These are phyloP conservation scores for Sporodiniella umbellata DNA, from an alignment of 371 early-diverging fungal genomes.

Conservation along the genomic window DNA sequence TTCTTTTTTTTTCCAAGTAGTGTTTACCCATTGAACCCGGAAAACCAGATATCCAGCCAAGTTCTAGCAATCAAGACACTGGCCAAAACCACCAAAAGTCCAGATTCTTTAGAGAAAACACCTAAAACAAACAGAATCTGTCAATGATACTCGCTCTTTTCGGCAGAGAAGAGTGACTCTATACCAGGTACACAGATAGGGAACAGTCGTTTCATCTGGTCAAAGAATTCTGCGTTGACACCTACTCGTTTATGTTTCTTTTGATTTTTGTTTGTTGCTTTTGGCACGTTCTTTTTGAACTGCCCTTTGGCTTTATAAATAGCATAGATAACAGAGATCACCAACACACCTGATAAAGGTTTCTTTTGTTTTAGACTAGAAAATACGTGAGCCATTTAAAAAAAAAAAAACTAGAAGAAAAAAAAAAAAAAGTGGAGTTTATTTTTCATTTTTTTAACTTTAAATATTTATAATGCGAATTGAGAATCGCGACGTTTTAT, in stretches of 20 bases:
- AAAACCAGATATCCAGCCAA: slow-evolving; percentile 76
- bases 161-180: not conserved
- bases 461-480: slow-evolving; percentile 3
- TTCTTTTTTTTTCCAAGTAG: not conserved
- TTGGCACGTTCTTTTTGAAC: slow-evolving; percentile 16
- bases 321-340: slow-evolving; percentile 37
- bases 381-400: slow-evolving; percentile 31
- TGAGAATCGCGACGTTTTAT: not conserved
- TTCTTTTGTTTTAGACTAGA: slow-evolving; percentile 32
- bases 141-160: not conserved
- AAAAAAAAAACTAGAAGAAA: slow-evolving; percentile 2
- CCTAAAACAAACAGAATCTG: slow-evolving; percentile 28
- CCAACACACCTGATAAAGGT: slow-evolving; percentile 25
- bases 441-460: not conserved
- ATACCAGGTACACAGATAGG: slow-evolving; percentile 69
- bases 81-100: slow-evolving; percentile 60
- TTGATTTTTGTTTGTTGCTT: slow-evolving; percentile 5
- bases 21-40: slow-evolving; percentile 63
- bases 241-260: slow-evolving; percentile 49
- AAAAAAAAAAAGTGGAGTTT: slow-evolving; percentile 1
- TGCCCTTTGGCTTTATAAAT: slow-evolving; percentile 30
- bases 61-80: slow-evolving; percentile 67
- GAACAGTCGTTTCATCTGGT: slow-evolving; percentile 74
- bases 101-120: slow-evolving; percentile 61
- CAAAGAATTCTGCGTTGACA: slow-evolving; percentile 68